Percentiles rank a stretch among this genome's conserved stretches.
phyloP scores from a whole-genome alignment of 1,139 yeast genomes.

The Tardiomyces digboiensis region DNA sequence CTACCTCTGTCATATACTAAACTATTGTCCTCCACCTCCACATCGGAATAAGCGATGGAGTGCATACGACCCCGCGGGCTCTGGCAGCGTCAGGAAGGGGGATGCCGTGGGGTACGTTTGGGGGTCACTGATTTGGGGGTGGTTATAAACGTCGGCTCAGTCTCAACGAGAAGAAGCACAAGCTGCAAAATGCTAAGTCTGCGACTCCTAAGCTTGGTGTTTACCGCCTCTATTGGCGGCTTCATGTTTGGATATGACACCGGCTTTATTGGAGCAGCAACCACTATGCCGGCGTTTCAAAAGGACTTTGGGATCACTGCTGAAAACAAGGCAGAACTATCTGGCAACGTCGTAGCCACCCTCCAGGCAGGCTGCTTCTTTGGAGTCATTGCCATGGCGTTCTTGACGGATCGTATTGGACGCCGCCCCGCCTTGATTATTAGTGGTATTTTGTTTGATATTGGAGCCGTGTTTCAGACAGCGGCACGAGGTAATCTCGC shows the following conservation, averaged over 20 bases:
- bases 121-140: no score
- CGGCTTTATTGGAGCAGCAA: constrained; percentile 31
- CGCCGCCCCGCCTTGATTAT: constrained; percentile 1
- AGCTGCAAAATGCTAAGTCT: background rate
- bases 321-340: constrained; percentile 9
- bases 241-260: constrained; percentile 31
- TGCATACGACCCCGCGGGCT: no score
- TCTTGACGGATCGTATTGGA: constrained; percentile 1
- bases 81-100: no score
- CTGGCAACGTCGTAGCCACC: constrained; percentile 30
- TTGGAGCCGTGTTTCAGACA: constrained; percentile 7
- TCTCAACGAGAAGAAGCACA: no score
- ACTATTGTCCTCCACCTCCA: no score
- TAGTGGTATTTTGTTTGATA: background rate
- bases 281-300: constrained; percentile 24
- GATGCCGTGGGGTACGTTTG: no score
- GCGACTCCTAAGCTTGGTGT: constrained; percentile 3
- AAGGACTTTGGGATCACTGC: constrained; percentile 30
- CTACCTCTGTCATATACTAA: no score
- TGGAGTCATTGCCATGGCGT: constrained; percentile 32
- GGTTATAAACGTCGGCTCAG: no score
- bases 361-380: constrained; percentile 40
- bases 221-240: constrained; percentile 14
- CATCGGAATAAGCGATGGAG: no score
- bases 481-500: constrained; percentile 6